Evolutionary conservation across 2,329 filamentous ascomycete genomes (phyloP).

Genomic region (Bimuria novae-zelandiae): DNA sequence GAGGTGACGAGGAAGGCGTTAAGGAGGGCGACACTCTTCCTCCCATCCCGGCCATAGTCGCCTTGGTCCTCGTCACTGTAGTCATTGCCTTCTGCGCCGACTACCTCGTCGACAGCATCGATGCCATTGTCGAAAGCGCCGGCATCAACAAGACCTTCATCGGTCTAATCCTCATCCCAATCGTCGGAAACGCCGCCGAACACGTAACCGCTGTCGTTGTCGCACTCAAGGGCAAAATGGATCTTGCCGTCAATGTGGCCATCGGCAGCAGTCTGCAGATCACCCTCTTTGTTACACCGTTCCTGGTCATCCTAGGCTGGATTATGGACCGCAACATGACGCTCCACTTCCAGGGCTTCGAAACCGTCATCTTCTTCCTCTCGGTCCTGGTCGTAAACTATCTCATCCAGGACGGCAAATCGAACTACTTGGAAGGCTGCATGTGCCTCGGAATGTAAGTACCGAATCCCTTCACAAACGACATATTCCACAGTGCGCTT

Average conservation of each 20-base stretch:
- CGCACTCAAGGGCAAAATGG: constrained; percentile 62
- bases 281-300: constrained; percentile 62
- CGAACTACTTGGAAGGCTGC: constrained; percentile 84
- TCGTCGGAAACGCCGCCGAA: constrained; percentile 62
- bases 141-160: constrained; percentile 62
- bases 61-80: constrained; percentile 54
- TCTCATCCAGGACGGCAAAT: constrained; percentile 80
- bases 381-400: constrained; percentile 88
- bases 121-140: constrained; percentile 57
- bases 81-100: constrained; percentile 58
- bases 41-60: constrained; percentile 51
- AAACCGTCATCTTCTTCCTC: constrained; percentile 85
- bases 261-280: constrained; percentile 61
- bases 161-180: constrained; percentile 60
- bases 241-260: constrained; percentile 60
- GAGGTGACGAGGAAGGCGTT: constrained; percentile 37
- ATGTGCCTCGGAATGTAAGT: constrained; percentile 56
- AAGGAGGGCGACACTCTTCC: constrained; percentile 49
- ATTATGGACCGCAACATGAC: constrained; percentile 60
- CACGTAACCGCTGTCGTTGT: constrained; percentile 61
- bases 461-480: constrained; percentile 1
- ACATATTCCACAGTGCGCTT: constrained; percentile 4
- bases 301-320: constrained; percentile 62
- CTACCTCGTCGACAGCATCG: constrained; percentile 60
- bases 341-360: constrained; percentile 85